A percentile compares a stretch with the other conserved stretches of the same genome.
Conservation (phyloP, 129 eudicot genomes). For the Oenanthe sinensis region DNA sequence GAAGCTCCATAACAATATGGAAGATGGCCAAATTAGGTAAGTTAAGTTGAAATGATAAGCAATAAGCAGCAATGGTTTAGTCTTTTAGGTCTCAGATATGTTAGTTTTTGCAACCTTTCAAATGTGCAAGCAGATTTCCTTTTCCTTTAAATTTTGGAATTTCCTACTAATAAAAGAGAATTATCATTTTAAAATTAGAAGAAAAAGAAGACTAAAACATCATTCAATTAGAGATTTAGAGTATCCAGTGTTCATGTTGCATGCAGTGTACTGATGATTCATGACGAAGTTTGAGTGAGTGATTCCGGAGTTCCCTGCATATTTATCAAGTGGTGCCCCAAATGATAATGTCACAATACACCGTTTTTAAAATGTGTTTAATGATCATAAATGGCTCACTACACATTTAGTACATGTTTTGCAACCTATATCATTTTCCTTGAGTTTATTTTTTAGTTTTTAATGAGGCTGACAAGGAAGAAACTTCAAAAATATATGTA, state of each 20-base stretch:
- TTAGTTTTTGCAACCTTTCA: not conserved
- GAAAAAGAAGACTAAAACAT: not conserved
- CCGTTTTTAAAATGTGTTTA: too few relatives aligned
- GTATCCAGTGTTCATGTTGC: not conserved
- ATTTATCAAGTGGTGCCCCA: not conserved
- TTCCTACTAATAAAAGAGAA: not conserved
- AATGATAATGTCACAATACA: not conserved
- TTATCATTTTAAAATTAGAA: not conserved
- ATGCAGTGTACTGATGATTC: too few relatives aligned
- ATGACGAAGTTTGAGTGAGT: not conserved
- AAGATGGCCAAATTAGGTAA: slow-evolving; percentile 87
- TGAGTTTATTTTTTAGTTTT: too few relatives aligned
- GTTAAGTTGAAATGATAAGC: slow-evolving; percentile 7
- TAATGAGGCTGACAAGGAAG: too few relatives aligned
- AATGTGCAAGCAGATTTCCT: not conserved
- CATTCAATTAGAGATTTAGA: too few relatives aligned
- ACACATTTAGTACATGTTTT: too few relatives aligned
- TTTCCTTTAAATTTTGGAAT: not conserved
- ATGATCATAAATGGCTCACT: not conserved
- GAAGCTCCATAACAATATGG: slow-evolving; percentile 92
- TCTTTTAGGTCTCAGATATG: not conserved
- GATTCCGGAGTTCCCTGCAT: not conserved
- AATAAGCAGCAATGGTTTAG: not conserved
- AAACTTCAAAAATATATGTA: too few relatives aligned
- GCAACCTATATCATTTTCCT: too few relatives aligned